Evolutionary conservation across 768 basidiomycete species (phyloP).

Genomic region (Pseudohyphozyma bogoriensis): DNA sequence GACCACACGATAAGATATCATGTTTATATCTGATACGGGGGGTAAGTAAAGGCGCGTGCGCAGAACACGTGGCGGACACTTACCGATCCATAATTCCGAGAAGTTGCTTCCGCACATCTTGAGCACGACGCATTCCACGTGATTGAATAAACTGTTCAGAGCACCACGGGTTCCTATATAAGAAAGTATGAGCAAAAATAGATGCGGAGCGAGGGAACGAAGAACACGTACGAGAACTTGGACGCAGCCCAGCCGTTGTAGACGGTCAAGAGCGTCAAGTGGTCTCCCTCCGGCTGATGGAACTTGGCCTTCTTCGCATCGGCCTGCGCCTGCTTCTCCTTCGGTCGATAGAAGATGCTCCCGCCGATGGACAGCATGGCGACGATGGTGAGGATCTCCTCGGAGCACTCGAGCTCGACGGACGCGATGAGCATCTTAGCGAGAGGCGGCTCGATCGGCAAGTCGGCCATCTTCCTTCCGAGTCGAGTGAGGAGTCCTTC

Average conservation of each 20-base stretch:
- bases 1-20: constrained; percentile 81
- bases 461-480: constrained; percentile 95
- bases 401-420: constrained; percentile 92
- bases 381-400: constrained; percentile 92
- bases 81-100: constrained; percentile 98
- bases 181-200: no score
- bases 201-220: background rate
- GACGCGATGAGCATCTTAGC: constrained; percentile 98
- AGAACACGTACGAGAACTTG: constrained; percentile 52
- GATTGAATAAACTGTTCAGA: constrained; percentile 99
- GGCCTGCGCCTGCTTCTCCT: constrained; percentile 97
- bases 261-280: constrained; percentile 79
- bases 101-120: constrained; percentile 94
- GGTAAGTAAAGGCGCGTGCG: no score
- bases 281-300: constrained; percentile 96
- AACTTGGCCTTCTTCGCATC: constrained; percentile 99
- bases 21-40: constrained; percentile 93
- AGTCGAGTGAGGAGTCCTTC: constrained; percentile 89
- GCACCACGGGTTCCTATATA: constrained; percentile 74
- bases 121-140: constrained; percentile 88
- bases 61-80: constrained; percentile 29
- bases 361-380: constrained; percentile 91
- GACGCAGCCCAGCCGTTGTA: constrained; percentile 98
- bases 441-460: constrained; percentile 91
- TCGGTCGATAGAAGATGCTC: constrained; percentile 95